These are phyloP conservation scores for Neltuma alba DNA, from an alignment of 306 rosid genomes.

Conservation along the genomic window DNA sequence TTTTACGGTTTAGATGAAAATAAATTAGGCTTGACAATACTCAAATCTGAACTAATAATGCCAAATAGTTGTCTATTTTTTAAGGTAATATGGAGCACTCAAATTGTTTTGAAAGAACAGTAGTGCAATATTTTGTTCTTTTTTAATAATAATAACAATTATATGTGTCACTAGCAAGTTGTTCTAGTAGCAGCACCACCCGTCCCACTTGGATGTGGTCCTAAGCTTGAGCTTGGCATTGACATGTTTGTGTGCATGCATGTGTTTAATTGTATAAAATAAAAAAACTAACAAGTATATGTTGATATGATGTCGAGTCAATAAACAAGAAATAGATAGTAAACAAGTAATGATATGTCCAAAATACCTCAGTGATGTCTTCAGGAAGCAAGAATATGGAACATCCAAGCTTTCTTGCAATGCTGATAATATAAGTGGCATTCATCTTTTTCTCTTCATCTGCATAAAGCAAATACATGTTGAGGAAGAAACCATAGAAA, in stretches of 20 bases:
- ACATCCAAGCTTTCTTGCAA: slow-evolving; percentile 98
- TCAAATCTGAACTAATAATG: not conserved
- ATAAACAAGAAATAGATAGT: not conserved
- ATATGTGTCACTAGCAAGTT: too few relatives aligned
- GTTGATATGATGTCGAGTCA: not conserved
- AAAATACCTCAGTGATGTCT: slow-evolving; percentile 90
- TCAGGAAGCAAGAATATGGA: slow-evolving; percentile 96
- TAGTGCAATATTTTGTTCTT: not conserved
- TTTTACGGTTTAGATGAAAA: not conserved
- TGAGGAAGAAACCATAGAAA: not conserved
- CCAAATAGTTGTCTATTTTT: not conserved
- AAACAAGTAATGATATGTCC: not conserved
- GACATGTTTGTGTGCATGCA: too few relatives aligned
- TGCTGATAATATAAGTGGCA: slow-evolving; percentile 95
- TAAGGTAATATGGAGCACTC: not conserved
- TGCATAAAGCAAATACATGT: slow-evolving; percentile 35
- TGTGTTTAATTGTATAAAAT: too few relatives aligned
- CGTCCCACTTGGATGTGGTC: too few relatives aligned
- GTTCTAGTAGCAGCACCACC: too few relatives aligned
- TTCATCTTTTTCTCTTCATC: slow-evolving; percentile 96
- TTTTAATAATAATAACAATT: too few relatives aligned
- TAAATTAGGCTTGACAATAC: not conserved
- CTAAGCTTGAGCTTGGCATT: too few relatives aligned
- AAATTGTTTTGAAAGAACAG: not conserved
- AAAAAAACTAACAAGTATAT: too few relatives aligned